Base-by-base conservation (phyloP, 2,329 filamentous ascomycete genomes). In the Phoma herbarum region DNA sequence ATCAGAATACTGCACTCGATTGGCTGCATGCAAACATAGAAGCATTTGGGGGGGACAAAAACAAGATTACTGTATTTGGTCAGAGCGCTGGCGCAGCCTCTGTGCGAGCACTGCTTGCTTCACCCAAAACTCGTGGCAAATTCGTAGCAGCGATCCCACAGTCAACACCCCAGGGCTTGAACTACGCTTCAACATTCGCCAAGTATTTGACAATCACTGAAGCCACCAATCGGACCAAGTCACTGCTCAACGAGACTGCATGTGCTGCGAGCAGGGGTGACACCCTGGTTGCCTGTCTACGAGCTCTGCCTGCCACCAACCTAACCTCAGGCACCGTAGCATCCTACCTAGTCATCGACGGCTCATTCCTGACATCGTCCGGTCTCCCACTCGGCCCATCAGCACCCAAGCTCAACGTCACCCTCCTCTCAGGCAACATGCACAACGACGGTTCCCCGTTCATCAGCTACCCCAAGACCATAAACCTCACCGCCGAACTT, bases 31-130 rank as follows among this genome's bases (percentile, higher is more conserved):
- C 72, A 46, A 75, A 81, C 56, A 77, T 80, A 60, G 62, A 60
- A 29, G 66, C 70, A 18, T 77, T 77, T 45, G 74, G 74, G n/a
- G 74, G 72, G 4, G 74, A 79, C 47, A 72, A 74, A 25, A 60
- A 70, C 23, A 57, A 66, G 12, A 71, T 78, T 14, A 79, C 75
- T 0, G 52, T 77, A 2, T 80, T 80, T 58, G 74, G 75, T 9
- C 76, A 79, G 59, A 72, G 64, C 71, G 73, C 74, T 45, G 74
- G 74, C 16, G 72, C 71, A 14, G 69, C 71, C 20, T 72, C 68
- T 31, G 81, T 85, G 2, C 76, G 82, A 42, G 82, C 81, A 11
- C 64, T 85, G 50, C 76, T 85, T 63, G 82, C 80, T 3, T 83
- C 81, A 3, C 81, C 82, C 1, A 76, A 78, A 53, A 79, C 82